A percentile compares a stretch with the other conserved stretches of the same genome.
Conservation (phyloP, 108 stramenopile species). For the Nitzschia sp. region DNA sequence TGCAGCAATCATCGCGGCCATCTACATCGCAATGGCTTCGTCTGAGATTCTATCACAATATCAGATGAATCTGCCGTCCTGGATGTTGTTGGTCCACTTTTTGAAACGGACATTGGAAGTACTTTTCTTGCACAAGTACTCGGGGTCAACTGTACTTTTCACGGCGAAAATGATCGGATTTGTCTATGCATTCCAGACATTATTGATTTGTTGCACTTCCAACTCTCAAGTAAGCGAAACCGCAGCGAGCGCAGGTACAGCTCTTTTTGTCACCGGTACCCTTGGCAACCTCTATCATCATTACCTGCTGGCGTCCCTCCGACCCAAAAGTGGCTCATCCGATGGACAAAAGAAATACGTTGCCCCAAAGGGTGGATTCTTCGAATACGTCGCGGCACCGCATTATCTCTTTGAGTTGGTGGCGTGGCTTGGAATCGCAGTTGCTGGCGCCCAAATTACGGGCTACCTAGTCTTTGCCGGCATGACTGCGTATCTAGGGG, state of each 20-base stretch:
- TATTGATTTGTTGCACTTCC: conserved; percentile 37
- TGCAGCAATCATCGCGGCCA: conserved; percentile 28
- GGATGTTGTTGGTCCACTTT: conserved; percentile 55
- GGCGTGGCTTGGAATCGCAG: conserved; percentile 66
- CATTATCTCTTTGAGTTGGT: conserved; percentile 74
- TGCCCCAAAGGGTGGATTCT: conserved; percentile 62
- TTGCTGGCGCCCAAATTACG: conserved; percentile 46
- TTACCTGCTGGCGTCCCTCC: conserved; percentile 50
- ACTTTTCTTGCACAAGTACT: conserved; percentile 62
- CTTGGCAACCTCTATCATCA: conserved; percentile 76
- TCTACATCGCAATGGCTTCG: neutral
- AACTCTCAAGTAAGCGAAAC: neutral
- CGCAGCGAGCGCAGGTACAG: neutral
- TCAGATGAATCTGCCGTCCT: conserved; percentile 20
- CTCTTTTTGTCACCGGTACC: conserved; percentile 49
- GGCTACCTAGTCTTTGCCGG: conserved; percentile 35
- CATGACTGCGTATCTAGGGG: conserved; percentile 58
- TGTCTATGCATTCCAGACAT: conserved; percentile 43
- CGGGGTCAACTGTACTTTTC: conserved; percentile 40
- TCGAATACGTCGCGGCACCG: conserved; percentile 59
- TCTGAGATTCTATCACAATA: neutral
- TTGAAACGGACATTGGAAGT: conserved; percentile 61
- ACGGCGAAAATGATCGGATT: conserved; percentile 40
- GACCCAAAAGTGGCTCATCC: conserved; percentile 9
- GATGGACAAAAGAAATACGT: conserved; percentile 38